Evolutionary conservation across 768 basidiomycete genomes (phyloP), one percentile per base, ranked within the genome.

Genomic region (Boletus fagicola): DNA sequence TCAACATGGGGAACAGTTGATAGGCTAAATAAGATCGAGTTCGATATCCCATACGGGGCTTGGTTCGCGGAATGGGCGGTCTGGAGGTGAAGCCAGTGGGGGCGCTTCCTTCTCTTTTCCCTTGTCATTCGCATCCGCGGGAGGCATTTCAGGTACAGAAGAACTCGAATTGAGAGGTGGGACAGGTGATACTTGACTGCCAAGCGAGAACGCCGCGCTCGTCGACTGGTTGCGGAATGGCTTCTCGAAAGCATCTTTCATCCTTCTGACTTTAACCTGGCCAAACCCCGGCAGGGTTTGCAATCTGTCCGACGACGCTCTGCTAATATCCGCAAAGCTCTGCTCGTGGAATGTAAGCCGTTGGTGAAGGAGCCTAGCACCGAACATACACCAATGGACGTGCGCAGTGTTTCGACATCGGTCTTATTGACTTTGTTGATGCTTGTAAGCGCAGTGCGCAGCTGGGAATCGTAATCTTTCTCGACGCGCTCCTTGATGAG

Each of bases 361-460:
- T 31, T 46, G 42, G 28, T 11, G 45, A 40, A 43, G 18, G 28
- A 36, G 18, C n/a, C 13, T 51, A 20, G 11, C 3, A 54, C 36
- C 20, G 5, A 31, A 78, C 87, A 56, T 75, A 98, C 96, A 36
- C 94, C 95, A 63, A 95, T 87, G n/a, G 92, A 88, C 2, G 88
- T 87, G 22, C 91, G 83, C 42, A 99, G 77, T 4, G 96, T 98
- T 73, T 92, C 86, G 2, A 95, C 93, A 65, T 99, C 97, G 4
- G 96, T 98, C 78, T 96, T 97, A 75, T 98, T 98, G 60, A 99
- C 92, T 63, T 91, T 93, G 68, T 83, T 88, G 65, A 98, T 91
- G 61, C 84, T 85, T 2, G 96, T 98, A 28, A 99, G 78, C 1
- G 91, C 82, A 20, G 84, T 83, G 54, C 90, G 89, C 15, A 98